phyloP scores from a whole-genome alignment of 2,329 filamentous ascomycete species.

The Pseudogymnoascus sp. region DNA sequence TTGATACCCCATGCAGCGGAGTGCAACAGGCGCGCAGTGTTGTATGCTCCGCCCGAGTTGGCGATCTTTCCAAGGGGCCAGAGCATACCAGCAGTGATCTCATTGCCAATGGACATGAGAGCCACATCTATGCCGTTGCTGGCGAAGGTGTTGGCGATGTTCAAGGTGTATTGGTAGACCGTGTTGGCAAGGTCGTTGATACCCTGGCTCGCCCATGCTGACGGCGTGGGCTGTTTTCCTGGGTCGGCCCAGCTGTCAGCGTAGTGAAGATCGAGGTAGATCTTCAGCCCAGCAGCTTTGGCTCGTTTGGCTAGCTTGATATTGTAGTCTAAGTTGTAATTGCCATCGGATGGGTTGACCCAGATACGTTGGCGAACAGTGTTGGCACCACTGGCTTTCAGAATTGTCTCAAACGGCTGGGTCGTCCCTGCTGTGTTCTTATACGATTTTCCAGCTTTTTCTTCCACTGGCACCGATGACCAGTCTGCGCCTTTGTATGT shows the following conservation, averaged over 20 bases:
- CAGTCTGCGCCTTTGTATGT: constrained; percentile 63
- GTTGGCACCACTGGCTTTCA: constrained; percentile 57
- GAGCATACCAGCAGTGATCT: constrained; percentile 61
- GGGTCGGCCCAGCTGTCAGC: constrained; percentile 69
- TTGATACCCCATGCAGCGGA: constrained; percentile 58
- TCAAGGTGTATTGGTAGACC: constrained; percentile 62
- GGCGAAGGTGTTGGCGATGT: constrained; percentile 54
- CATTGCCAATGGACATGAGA: constrained; percentile 67
- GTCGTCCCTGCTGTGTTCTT: constrained; percentile 46
- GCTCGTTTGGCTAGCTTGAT: constrained; percentile 59
- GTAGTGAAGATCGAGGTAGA: constrained; percentile 57
- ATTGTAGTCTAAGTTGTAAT: constrained; percentile 65
- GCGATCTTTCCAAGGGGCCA: constrained; percentile 55
- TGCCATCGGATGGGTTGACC: constrained; percentile 59
- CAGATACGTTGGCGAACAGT: constrained; percentile 64
- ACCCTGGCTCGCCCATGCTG: constrained; percentile 51
- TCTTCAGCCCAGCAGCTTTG: constrained; percentile 51
- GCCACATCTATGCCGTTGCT: constrained; percentile 46
- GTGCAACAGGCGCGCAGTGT: constrained; percentile 57
- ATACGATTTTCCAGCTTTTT: constrained; percentile 54
- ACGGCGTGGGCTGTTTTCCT: constrained; percentile 42
- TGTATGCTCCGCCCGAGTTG: constrained; percentile 39
- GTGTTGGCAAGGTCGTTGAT: constrained; percentile 52
- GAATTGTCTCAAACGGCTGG: constrained; percentile 54
- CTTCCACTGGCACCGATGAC: constrained; percentile 59